phyloP scores from a whole-genome alignment of 1,139 yeast genomes.

The Hansenula sp. region DNA sequence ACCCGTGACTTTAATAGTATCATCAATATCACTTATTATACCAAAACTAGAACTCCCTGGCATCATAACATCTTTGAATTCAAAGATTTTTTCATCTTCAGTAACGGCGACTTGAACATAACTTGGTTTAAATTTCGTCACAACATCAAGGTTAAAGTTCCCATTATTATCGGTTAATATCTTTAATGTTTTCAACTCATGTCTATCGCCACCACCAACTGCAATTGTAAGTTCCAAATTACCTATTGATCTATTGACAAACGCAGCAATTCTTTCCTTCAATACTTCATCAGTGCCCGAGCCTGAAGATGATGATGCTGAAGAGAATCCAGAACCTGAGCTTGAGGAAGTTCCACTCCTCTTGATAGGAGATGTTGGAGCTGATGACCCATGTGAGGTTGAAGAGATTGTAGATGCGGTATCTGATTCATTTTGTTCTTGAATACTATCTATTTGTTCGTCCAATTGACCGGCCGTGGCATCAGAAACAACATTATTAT shows the following conservation, averaged over 20 bases:
- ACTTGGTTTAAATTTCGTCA: conserved; percentile 53
- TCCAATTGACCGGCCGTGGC: conserved; percentile 22
- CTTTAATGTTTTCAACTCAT: conserved; percentile 25
- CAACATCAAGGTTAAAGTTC: conserved; percentile 45
- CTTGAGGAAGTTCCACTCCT: conserved; percentile 16
- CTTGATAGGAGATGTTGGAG: conserved; percentile 17
- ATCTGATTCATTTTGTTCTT: conserved; percentile 7
- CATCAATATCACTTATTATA: conserved; percentile 90
- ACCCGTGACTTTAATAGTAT: conserved; percentile 87
- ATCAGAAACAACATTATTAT: conserved; percentile 25
- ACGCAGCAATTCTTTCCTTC: conserved; percentile 53
- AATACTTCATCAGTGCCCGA: conserved; percentile 36
- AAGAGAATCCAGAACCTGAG: conserved; percentile 5
- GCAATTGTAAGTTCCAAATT: conserved; percentile 47
- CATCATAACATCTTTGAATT: conserved; percentile 41
- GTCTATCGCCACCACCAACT: conserved; percentile 42
- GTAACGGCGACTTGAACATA: conserved; percentile 40
- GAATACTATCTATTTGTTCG: conserved; percentile 17
- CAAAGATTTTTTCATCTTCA: conserved; percentile 42
- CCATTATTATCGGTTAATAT: conserved; percentile 58
- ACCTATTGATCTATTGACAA: conserved; percentile 57
- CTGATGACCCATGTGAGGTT: conserved; percentile 14
- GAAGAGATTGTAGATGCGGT: conserved; percentile 3
- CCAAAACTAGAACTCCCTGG: conserved; percentile 55
- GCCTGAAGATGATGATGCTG: conserved; percentile 9